A percentile compares a stretch with the other conserved stretches of the same genome.
Evolutionary conservation across 2,329 filamentous ascomycete genomes (phyloP).

Genomic region (Phialemoniopsis sp.): DNA sequence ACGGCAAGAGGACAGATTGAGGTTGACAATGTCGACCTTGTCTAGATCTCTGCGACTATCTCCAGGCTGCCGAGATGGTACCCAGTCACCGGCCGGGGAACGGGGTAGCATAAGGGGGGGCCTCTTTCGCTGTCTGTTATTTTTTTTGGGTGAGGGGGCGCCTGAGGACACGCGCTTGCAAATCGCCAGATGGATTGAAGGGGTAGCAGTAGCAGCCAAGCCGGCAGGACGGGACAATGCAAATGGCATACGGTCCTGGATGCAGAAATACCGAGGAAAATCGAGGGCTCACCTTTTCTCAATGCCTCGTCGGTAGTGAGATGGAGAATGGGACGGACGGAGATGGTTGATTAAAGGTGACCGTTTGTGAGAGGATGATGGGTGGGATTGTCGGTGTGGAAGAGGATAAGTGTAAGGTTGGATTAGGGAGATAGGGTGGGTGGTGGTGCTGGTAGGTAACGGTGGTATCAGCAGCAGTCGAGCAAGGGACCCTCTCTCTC

Average conservation of each 20-base stretch:
- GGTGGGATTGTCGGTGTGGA: too few species aligned
- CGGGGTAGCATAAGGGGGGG: neutral
- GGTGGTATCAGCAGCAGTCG: too few species aligned
- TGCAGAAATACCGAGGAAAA: neutral
- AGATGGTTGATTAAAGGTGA: neutral
- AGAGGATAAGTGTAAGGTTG: too few species aligned
- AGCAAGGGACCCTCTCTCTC: too few species aligned
- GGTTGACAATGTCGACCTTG: neutral
- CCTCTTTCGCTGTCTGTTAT: neutral
- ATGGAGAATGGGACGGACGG: neutral
- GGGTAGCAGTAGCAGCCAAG: neutral
- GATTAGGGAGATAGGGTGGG: too few species aligned
- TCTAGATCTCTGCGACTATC: slow-evolving; percentile 2
- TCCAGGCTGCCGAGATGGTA: slow-evolving; percentile 7
- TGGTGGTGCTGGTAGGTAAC: too few species aligned
- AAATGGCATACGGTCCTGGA: neutral
- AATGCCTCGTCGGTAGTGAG: neutral
- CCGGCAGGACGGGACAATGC: neutral
- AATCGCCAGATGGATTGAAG: neutral
- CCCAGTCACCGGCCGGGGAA: neutral
- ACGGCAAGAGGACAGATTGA: slow-evolving; percentile 10
- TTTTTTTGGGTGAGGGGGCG: neutral
- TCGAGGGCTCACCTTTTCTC: neutral
- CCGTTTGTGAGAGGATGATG: too few species aligned
- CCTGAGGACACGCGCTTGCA: neutral